A percentile compares a stretch with the other conserved stretches of the same genome.
Conservation (phyloP, 495 filamentous ascomycete genomes). For the Glonium stellatum region DNA sequence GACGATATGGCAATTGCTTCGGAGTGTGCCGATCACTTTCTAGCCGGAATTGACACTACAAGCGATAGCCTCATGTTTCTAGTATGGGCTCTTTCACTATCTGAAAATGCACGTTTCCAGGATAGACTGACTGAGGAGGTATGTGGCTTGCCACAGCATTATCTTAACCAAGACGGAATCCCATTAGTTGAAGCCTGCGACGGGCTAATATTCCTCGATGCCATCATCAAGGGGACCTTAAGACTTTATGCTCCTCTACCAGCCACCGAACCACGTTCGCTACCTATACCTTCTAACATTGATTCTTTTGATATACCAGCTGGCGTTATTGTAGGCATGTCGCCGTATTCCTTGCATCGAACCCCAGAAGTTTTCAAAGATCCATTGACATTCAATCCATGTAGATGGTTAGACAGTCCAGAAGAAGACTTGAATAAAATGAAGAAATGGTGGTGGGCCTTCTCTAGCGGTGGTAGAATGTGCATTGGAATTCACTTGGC, state of each 20-base stretch:
- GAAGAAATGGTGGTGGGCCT: slow-evolving; percentile 22
- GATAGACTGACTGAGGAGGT: slow-evolving; percentile 30
- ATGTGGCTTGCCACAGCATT: background rate
- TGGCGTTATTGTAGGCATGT: slow-evolving; percentile 7
- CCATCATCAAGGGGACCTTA: slow-evolving; percentile 11
- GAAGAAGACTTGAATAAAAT: background rate
- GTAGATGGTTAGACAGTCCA: slow-evolving; percentile 2
- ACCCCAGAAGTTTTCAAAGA: slow-evolving; percentile 11
- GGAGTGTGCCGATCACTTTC: slow-evolving; percentile 34
- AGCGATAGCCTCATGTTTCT: slow-evolving; percentile 36
- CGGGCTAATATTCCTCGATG: slow-evolving; percentile 13
- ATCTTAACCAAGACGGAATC: slow-evolving; percentile 5
- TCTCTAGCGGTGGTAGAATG: slow-evolving; percentile 19
- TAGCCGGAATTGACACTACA: slow-evolving; percentile 35
- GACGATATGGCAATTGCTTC: slow-evolving; percentile 29
- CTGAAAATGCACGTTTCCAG: slow-evolving; percentile 29
- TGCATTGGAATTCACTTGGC: slow-evolving; percentile 16
- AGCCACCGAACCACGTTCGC: slow-evolving; percentile 10
- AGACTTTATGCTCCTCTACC: slow-evolving; percentile 16
- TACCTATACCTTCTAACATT: slow-evolving; percentile 1
- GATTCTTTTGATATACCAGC: slow-evolving; percentile 5
- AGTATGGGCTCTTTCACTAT: slow-evolving; percentile 34
- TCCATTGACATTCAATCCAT: slow-evolving; percentile 10
- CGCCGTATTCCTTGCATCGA: slow-evolving; percentile 10
- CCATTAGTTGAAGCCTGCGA: slow-evolving; percentile 3